A percentile compares a stretch with the other conserved stretches of the same genome.
These are phyloP conservation scores for Barnettozyma botsteinii DNA, from an alignment of 805 yeast genomes.

Conservation along the genomic window DNA sequence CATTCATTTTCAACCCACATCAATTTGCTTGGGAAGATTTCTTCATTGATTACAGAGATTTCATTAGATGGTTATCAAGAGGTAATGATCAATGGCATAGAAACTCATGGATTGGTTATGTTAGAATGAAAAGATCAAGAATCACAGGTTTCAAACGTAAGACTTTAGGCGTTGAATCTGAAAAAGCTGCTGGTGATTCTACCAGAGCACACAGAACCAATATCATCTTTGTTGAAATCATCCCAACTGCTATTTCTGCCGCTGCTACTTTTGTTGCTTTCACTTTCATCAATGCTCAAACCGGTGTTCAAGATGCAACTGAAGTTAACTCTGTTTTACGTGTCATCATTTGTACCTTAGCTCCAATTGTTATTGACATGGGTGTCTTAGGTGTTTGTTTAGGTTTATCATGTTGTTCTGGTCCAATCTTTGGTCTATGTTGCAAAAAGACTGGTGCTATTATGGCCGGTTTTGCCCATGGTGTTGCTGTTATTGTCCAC, in stretches of 20 bases:
- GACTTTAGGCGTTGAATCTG: slow-evolving; percentile 70
- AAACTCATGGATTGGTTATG: slow-evolving; percentile 84
- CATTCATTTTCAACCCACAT: slow-evolving; percentile 95
- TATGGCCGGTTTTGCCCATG: slow-evolving; percentile 93
- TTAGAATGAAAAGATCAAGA: slow-evolving; percentile 77
- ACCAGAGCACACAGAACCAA: slow-evolving; percentile 78
- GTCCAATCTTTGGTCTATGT: slow-evolving; percentile 90
- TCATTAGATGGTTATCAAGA: slow-evolving; percentile 84
- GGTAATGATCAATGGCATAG: slow-evolving; percentile 87
- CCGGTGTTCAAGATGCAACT: slow-evolving; percentile 57
- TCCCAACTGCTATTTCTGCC: slow-evolving; percentile 67
- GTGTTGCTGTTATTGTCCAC: slow-evolving; percentile 85
- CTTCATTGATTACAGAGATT: slow-evolving; percentile 94
- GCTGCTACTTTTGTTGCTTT: slow-evolving; percentile 78
- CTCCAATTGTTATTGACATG: slow-evolving; percentile 85
- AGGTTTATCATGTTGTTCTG: slow-evolving; percentile 92
- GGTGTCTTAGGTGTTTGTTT: slow-evolving; percentile 77
- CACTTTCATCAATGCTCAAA: slow-evolving; percentile 79
- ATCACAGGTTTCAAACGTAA: slow-evolving; percentile 78
- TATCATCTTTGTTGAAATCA: slow-evolving; percentile 60
- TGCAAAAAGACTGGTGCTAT: slow-evolving; percentile 97
- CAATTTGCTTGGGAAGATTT: slow-evolving; percentile 95
- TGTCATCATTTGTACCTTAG: slow-evolving; percentile 75
- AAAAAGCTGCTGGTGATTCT: slow-evolving; percentile 79
- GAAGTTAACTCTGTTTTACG: slow-evolving; percentile 66